Conservation (phyloP, 805 yeast species). For the Candida nemodendra region DNA sequence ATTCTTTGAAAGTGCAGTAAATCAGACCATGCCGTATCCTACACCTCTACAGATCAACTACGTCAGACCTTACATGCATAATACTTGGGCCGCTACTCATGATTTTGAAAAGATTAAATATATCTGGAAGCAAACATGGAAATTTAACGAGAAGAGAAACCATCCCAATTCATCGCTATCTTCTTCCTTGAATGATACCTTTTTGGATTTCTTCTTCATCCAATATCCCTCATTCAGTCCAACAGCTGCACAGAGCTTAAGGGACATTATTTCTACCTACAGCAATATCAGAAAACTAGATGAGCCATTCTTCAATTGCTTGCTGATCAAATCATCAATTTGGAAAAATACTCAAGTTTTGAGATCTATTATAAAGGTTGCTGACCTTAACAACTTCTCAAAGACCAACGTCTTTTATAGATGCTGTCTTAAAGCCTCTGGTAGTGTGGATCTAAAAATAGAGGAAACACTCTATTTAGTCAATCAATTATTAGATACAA, state of each 20-base stretch:
- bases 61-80: constrained; percentile 60
- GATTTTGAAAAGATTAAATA: constrained; percentile 56
- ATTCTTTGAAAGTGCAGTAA: constrained; percentile 70
- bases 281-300: constrained; percentile 59
- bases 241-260: constrained; percentile 56
- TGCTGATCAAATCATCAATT: constrained; percentile 58
- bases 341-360: constrained; percentile 70
- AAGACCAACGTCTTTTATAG: constrained; percentile 72
- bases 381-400: constrained; percentile 54
- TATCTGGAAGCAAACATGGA: constrained; percentile 62
- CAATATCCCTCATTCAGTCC: constrained; percentile 49
- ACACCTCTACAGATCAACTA: constrained; percentile 71
- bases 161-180: constrained; percentile 65
- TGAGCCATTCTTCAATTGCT: constrained; percentile 80
- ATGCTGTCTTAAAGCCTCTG: constrained; percentile 68
- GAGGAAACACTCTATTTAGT: constrained; percentile 47
- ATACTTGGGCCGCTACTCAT: constrained; percentile 54
- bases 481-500: constrained; percentile 35
- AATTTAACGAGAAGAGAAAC: constrained; percentile 46
- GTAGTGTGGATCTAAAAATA: constrained; percentile 52
- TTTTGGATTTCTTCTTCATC: constrained; percentile 68
- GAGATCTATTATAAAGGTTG: constrained; percentile 60
- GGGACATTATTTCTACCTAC: constrained; percentile 54
- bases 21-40: constrained; percentile 65
- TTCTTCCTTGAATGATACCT: constrained; percentile 66